Evolutionary conservation across 108 stramenopile genomes (phyloP), one percentile per base, ranked within the genome.

Genomic region (Pseudonitzschia delicatissima): DNA sequence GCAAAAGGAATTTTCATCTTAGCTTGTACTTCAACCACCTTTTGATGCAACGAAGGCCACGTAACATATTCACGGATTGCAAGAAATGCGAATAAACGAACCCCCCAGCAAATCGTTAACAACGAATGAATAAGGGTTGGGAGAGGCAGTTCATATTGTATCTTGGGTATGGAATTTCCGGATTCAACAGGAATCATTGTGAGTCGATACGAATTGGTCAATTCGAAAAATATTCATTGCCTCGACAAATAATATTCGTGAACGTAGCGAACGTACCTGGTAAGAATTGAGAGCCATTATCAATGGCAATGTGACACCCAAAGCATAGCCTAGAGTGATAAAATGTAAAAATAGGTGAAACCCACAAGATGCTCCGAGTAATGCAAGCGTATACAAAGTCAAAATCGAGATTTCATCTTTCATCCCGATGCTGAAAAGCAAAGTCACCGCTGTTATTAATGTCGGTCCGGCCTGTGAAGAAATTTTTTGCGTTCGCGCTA

Each of bases 271-370:
- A 23, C 59, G 26, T 71, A 62, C 62, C 36, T 76, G 64, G 55
- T 73, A 73, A 57, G 63, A 35, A 37, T 33, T 3, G 7, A 80
- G 47, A 12, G 78, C 69, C 5, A 74, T 53, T 17, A 66, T 31
- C 20, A 76, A 31, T 8, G 80, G 79, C 8, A 80, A 39, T 17
- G 68, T 66, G 13, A 85, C 62, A 45, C 84, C 84, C 44, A 80
- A 40, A 2, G 79, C 76, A 63, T 83, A 86, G 8, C 85, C 85
- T 59, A 86, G 52, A 11, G 82, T 77, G 37, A 80, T 80, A 77
- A 86, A 86, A 47, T 82, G 80, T 17, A 86, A 36, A 55, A 83
- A 86, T 2, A 72, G 44, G 66, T 78, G 52, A 74, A 86, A 86
- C 28, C 85, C 85, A 33, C 69, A 69, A 4, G 81, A 81, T n/a